A percentile compares a stretch with the other conserved stretches of the same genome.
phyloP scores from a whole-genome alignment of 1,284 basidiomycete genomes.

The Gomphus bonarii region DNA sequence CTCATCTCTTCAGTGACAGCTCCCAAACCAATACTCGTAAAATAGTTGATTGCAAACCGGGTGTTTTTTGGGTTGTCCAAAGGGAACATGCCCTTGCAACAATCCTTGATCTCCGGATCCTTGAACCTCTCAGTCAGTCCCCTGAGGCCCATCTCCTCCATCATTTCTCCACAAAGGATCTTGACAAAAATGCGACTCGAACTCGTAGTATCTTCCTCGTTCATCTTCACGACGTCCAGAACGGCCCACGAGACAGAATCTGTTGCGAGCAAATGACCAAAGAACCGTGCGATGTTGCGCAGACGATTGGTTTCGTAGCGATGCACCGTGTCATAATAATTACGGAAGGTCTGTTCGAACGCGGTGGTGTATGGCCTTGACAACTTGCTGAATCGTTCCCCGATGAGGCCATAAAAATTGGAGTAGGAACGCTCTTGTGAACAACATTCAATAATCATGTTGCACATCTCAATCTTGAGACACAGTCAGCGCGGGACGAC shows the following conservation, averaged over 20 bases:
- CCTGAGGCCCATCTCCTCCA: conserved; percentile 88
- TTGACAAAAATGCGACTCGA: conserved; percentile 97
- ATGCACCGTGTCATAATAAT: conserved; percentile 95
- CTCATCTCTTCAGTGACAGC: conserved; percentile 92
- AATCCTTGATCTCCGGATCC: conserved; percentile 70
- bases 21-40: conserved; percentile 89
- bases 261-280: conserved; percentile 80
- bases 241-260: conserved; percentile 89
- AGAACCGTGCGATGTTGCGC: conserved; percentile 94
- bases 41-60: conserved; percentile 96
- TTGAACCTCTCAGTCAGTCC: conserved; percentile 77
- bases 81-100: conserved; percentile 85
- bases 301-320: conserved; percentile 98
- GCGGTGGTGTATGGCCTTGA: conserved; percentile 89
- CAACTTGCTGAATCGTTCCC: conserved; percentile 93
- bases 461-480: conserved; percentile 80
- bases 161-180: conserved; percentile 91
- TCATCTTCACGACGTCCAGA: conserved; percentile 82
- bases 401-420: conserved; percentile 91
- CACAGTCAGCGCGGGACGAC: conserved; percentile 3
- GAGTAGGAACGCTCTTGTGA: conserved; percentile 98
- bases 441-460: conserved; percentile 99
- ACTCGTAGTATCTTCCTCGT: conserved; percentile 95
- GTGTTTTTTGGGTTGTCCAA: conserved; percentile 95
- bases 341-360: conserved; percentile 81